These are phyloP conservation scores for Clavaria fumosa DNA, from an alignment of 768 basidiomycete species.

Conservation along the genomic window DNA sequence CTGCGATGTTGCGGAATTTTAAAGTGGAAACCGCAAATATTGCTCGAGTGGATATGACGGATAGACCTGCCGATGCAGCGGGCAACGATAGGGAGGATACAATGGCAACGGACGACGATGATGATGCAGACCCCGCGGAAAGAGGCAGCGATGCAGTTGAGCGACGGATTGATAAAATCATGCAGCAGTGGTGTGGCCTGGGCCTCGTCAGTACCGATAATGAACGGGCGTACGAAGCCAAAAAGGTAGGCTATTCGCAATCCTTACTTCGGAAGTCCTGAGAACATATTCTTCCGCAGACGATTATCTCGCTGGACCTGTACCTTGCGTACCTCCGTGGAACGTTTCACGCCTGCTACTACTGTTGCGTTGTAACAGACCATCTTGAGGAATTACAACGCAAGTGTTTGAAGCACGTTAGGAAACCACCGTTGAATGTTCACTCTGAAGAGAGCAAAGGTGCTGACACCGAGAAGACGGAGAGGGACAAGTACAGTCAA, in stretches of 20 bases:
- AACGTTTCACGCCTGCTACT: conserved; percentile 93
- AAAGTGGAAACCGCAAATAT: conserved; percentile 18
- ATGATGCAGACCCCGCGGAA: conserved; percentile 43
- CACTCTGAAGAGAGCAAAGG: conserved; percentile 46
- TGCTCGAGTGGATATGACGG: conserved; percentile 17
- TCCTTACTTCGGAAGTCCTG: conserved; percentile 9
- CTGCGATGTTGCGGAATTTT: conserved; percentile 32
- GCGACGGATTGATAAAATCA: conserved; percentile 61
- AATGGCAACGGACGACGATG: too few species aligned
- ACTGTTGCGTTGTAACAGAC: conserved; percentile 86
- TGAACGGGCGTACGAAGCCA: conserved; percentile 48
- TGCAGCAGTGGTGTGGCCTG: conserved; percentile 55
- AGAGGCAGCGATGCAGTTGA: conserved; percentile 70
- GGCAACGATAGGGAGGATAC: conserved; percentile 23
- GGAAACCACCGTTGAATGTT: conserved; percentile 55
- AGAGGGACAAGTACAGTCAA: conserved; percentile 27
- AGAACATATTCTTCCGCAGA: conserved; percentile 27
- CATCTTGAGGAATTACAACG: conserved; percentile 91
- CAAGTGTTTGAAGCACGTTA: conserved; percentile 85
- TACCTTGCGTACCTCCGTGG: conserved; percentile 87
- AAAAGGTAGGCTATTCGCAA: conserved; percentile 39
- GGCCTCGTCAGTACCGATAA: conserved; percentile 42
- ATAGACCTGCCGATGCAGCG: too few species aligned
- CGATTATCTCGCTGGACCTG: conserved; percentile 74
- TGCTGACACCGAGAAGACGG: conserved; percentile 35